Conservation (phyloP, 1,139 yeast species). For the Pichia sp. region DNA sequence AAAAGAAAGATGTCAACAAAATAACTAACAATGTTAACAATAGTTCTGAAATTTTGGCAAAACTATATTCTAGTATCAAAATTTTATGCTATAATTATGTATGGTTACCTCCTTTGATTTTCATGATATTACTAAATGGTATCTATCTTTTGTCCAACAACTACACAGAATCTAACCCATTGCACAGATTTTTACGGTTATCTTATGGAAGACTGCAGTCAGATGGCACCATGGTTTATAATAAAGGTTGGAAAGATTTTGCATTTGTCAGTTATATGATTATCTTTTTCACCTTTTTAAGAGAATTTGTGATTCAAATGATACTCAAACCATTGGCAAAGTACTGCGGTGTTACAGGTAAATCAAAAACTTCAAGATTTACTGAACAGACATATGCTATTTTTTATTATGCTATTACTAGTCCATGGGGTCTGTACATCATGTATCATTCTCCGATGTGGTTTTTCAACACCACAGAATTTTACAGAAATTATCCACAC, state of each 20-base stretch:
- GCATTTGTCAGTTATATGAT: conserved; percentile 74
- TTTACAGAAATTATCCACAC: conserved; percentile 81
- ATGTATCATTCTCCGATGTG: conserved; percentile 80
- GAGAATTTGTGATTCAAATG: conserved; percentile 87
- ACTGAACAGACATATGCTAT: conserved; percentile 90
- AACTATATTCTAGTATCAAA: conserved; percentile 45
- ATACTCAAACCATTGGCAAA: conserved; percentile 66
- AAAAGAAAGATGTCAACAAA: too few relatives aligned
- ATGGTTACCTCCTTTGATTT: conserved; percentile 66
- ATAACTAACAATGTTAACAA: too few relatives aligned
- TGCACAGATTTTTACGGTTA: conserved; percentile 57
- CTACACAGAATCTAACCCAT: conserved; percentile 46
- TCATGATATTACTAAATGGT: conserved; percentile 31
- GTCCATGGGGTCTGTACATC: conserved; percentile 84
- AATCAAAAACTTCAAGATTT: conserved; percentile 65
- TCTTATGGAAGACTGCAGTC: conserved; percentile 52
- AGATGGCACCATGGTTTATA: conserved; percentile 42
- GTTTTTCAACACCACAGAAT: conserved; percentile 78
- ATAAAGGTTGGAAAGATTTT: conserved; percentile 81
- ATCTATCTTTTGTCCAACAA: conserved; percentile 44
- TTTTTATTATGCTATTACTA: conserved; percentile 70
- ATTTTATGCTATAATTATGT: conserved; percentile 65
- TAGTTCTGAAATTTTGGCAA: conserved; percentile 22
- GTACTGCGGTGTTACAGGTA: conserved; percentile 42
- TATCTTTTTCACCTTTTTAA: conserved; percentile 77